Conservation (phyloP, 169 alveolate genomes). For the Plasmodium ovale region DNA sequence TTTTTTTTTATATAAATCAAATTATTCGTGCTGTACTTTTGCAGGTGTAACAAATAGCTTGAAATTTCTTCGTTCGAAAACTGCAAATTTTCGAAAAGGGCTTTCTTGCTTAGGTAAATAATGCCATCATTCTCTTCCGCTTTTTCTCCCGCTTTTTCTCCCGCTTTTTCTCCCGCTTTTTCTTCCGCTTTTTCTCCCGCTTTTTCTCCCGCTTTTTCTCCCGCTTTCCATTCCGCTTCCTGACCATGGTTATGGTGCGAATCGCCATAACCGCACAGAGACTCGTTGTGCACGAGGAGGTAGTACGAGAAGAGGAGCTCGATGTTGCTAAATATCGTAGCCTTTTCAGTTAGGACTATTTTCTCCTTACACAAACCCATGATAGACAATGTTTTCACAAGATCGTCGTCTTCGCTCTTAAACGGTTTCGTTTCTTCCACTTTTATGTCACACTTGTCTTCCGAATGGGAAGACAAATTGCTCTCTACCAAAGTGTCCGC, state of each 20-base stretch:
- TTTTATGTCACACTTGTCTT: not conserved
- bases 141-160: not conserved
- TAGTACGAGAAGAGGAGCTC: slow-evolving; percentile 55
- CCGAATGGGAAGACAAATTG: not conserved
- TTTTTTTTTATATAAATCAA: slow-evolving; percentile 43
- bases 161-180: not conserved
- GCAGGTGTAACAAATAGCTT: slow-evolving; percentile 66
- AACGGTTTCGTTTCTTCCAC: not conserved
- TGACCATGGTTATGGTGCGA: not conserved
- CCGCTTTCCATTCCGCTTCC: not conserved
- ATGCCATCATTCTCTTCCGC: slow-evolving; percentile 39
- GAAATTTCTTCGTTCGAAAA: slow-evolving; percentile 70
- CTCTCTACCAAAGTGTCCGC: not conserved
- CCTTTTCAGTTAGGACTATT: slow-evolving; percentile 43
- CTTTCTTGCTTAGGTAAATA: slow-evolving; percentile 51
- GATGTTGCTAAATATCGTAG: slow-evolving; percentile 54
- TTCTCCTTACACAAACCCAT: slow-evolving; percentile 74
- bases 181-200: not conserved
- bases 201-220: not conserved
- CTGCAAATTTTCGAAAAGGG: slow-evolving; percentile 56
- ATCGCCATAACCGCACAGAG: not conserved
- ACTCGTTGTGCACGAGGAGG: slow-evolving; percentile 35
- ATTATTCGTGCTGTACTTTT: slow-evolving; percentile 66
- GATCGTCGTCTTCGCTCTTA: slow-evolving; percentile 1
- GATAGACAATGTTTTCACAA: slow-evolving; percentile 59